A percentile compares a stretch with the other conserved stretches of the same genome.
Evolutionary conservation across 2,329 filamentous ascomycete genomes (phyloP).

Genomic region (Xylaria sp.): DNA sequence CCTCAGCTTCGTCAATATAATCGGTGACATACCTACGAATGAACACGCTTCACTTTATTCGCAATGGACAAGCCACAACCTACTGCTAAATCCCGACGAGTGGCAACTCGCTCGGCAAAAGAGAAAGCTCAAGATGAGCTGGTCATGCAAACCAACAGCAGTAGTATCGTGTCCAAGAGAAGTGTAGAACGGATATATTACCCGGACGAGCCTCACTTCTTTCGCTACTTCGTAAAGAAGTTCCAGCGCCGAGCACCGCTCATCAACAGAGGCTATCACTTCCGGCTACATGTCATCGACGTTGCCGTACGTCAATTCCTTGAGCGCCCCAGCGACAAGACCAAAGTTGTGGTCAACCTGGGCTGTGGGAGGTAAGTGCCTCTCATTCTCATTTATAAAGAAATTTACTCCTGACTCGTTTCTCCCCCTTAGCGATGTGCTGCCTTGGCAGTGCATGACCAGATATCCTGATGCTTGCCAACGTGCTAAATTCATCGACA

Average conservation of each 20-base stretch:
- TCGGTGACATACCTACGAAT: background rate
- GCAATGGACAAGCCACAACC: conserved; percentile 18
- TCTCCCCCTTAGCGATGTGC: conserved; percentile 60
- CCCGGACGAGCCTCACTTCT: conserved; percentile 71
- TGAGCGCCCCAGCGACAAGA: conserved; percentile 43
- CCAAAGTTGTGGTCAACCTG: conserved; percentile 75
- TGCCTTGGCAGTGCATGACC: conserved; percentile 76
- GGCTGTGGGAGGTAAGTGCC: conserved; percentile 78
- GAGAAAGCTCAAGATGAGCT: conserved; percentile 41
- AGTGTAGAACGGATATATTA: conserved; percentile 89
- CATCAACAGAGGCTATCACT: conserved; percentile 85
- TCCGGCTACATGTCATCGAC: conserved; percentile 79
- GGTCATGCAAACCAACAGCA: conserved; percentile 75
- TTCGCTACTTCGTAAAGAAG: conserved; percentile 81
- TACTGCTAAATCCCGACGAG: conserved; percentile 7
- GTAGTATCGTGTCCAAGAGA: conserved; percentile 86
- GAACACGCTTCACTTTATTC: background rate
- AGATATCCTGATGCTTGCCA: conserved; percentile 56
- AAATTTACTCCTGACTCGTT: conserved; percentile 4
- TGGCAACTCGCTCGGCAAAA: conserved; percentile 22
- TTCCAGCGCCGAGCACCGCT: conserved; percentile 77
- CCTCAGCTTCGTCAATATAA: background rate
- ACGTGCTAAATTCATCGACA: conserved; percentile 67
- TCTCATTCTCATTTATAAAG: conserved; percentile 3
- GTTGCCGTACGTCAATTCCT: conserved; percentile 69